Evolutionary conservation across 2,329 filamentous ascomycete species (phyloP), one percentile per base, ranked within the genome.

Genomic region (Neodidymelliopsis sp.): DNA sequence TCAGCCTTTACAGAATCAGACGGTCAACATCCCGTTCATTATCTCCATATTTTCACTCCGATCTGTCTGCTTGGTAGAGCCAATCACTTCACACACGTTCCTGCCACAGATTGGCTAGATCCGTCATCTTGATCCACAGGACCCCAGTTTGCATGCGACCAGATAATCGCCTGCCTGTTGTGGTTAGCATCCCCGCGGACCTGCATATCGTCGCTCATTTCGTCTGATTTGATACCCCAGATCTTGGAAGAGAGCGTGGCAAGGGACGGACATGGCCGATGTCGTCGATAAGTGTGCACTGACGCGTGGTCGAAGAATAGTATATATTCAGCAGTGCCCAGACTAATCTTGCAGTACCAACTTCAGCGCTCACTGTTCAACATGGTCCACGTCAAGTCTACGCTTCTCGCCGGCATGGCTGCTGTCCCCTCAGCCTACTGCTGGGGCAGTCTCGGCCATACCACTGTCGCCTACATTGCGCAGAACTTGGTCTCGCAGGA

Each of bases 391-490:
- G 15, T 56, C 38, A 66, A 64, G 44, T 40, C 62, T 10, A 43
- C 53, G 16, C 39, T 69, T 25, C 43, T 70, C 18, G 41, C 63
- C 31, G 48, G 67, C 13, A 57, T 70, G 7, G 57, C 62, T 22
- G 54, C 60, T 10, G 44, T 65, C 2, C 60, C 67, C 10, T 51
- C 49, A n/a, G 60, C 54, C 4, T 43, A 57, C 23, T 79, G 78
- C 6, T 84, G 81, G 81, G 81, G 81, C 18, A 67, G 64, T 6
- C 65, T 84, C 0, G 81, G 81, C 25, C 81, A 84, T 52, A 75
- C 77, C 22, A 81, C 81, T 2, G 75, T 84, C 5, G 81, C 79
- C 15, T 81, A 79, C 57, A 76, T 84, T 28, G 81, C 81, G 0
- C 76, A 81, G 44, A 71, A 76, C 53, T 78, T 78, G 56, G 65